Conservation (phyloP, 305 asterid genomes). For the Fraxinus xanthoxyloides region DNA sequence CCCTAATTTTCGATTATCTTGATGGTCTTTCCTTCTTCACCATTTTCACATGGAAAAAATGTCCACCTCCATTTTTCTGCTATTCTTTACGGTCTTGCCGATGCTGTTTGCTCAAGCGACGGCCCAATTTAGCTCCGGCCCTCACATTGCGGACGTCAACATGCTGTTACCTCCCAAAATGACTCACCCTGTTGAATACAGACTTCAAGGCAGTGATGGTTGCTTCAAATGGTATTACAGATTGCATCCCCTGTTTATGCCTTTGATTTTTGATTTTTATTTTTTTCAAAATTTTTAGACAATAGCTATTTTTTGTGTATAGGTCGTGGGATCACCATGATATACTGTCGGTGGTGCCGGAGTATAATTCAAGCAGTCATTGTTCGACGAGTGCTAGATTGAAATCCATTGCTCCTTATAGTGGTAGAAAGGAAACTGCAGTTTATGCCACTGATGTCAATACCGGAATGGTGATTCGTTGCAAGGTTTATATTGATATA, state of each 20-base stretch:
- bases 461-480: slow-evolving; percentile 79
- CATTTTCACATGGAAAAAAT: slow-evolving; percentile 50
- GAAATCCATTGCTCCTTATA: slow-evolving; percentile 78
- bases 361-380: slow-evolving; percentile 63
- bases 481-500: slow-evolving; percentile 79
- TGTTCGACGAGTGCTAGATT: slow-evolving; percentile 85
- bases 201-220: slow-evolving; percentile 91
- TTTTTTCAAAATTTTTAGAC: background rate
- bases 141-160: slow-evolving; percentile 89
- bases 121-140: slow-evolving; percentile 46
- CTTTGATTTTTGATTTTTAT: background rate
- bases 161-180: slow-evolving; percentile 81
- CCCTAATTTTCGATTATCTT: background rate
- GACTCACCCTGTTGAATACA: slow-evolving; percentile 86
- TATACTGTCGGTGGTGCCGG: slow-evolving; percentile 67
- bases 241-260: background rate
- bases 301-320: slow-evolving; percentile 3
- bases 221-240: slow-evolving; percentile 74
- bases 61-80: slow-evolving; percentile 28
- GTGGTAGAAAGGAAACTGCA: slow-evolving; percentile 88
- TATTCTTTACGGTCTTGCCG: slow-evolving; percentile 29
- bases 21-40: slow-evolving; percentile 29
- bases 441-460: slow-evolving; percentile 81
- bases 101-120: slow-evolving; percentile 36
- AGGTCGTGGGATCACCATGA: slow-evolving; percentile 99